Evolutionary conservation across 1,139 yeast species (phyloP).

Genomic region (Yamadazyma aaseri): DNA sequence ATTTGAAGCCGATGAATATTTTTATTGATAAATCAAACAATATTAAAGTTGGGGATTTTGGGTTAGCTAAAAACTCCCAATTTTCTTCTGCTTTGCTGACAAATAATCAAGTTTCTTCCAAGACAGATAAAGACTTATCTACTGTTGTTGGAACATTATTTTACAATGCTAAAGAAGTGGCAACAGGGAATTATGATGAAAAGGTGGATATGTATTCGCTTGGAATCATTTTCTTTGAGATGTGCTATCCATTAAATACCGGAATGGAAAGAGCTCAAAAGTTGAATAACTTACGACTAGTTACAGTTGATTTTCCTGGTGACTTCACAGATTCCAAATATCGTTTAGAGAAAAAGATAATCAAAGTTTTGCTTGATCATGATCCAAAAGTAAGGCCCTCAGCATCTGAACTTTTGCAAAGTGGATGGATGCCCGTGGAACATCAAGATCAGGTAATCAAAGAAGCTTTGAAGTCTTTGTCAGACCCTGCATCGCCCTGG

Average conservation of each 20-base stretch:
- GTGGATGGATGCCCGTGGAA: slow-evolving; percentile 83
- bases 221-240: slow-evolving; percentile 92
- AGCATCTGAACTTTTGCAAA: slow-evolving; percentile 69
- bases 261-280: slow-evolving; percentile 89
- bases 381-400: slow-evolving; percentile 76
- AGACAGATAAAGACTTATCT: slow-evolving; percentile 68
- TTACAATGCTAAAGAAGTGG: slow-evolving; percentile 89
- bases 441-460: slow-evolving; percentile 87
- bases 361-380: slow-evolving; percentile 67
- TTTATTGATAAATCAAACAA: slow-evolving; percentile 89
- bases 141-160: slow-evolving; percentile 92
- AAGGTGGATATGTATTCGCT: slow-evolving; percentile 95
- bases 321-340: slow-evolving; percentile 55
- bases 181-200: slow-evolving; percentile 77
- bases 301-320: slow-evolving; percentile 61
- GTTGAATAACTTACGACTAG: slow-evolving; percentile 58
- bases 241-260: slow-evolving; percentile 80
- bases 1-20: slow-evolving; percentile 91
- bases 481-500: slow-evolving; percentile 93
- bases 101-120: slow-evolving; percentile 38
- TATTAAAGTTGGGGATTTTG: slow-evolving; percentile 95
- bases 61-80: slow-evolving; percentile 81
- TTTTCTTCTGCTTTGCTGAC: slow-evolving; percentile 39
- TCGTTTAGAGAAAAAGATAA: slow-evolving; percentile 62
- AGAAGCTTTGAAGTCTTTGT: slow-evolving; percentile 80